Evolutionary conservation across 164 flowering plant genomes (phyloP).

Genomic region (Vitis rotundifolia): DNA sequence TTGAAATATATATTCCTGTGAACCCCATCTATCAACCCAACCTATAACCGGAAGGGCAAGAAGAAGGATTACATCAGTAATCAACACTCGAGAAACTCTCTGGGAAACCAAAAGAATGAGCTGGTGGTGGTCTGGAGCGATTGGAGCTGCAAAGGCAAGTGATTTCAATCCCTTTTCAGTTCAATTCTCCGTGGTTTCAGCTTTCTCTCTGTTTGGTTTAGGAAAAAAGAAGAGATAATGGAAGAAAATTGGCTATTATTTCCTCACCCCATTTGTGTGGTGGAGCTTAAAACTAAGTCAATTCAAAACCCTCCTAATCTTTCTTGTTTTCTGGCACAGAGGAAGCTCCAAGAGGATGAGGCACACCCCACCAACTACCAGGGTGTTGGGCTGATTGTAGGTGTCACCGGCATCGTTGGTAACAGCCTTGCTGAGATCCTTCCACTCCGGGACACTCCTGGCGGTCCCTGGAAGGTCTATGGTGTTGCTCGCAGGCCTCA

Average conservation of each 20-base stretch:
- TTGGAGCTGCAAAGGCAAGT: conserved; percentile 27
- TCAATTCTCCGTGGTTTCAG: no score
- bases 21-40: no score
- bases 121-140: conserved; percentile 30
- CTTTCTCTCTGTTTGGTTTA: no score
- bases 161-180: neutral
- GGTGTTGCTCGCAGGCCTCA: conserved; percentile 32
- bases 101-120: conserved; percentile 11
- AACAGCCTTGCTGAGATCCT: conserved; percentile 38
- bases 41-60: no score
- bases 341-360: conserved; percentile 5
- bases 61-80: no score
- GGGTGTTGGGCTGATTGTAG: conserved; percentile 30
- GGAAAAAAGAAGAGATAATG: neutral
- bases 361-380: conserved; percentile 1
- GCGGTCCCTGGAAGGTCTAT: conserved; percentile 46
- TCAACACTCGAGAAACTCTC: neutral
- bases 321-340: conserved; percentile 8
- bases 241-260: neutral
- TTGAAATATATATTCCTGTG: no score
- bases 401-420: conserved; percentile 30
- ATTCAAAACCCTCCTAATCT: no score
- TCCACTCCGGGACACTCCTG: conserved; percentile 33
- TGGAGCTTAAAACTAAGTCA: no score
- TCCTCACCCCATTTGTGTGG: neutral